These are phyloP conservation scores for Penicillium expansum DNA, from an alignment of 2,329 filamentous ascomycete genomes.

Conservation along the genomic window DNA sequence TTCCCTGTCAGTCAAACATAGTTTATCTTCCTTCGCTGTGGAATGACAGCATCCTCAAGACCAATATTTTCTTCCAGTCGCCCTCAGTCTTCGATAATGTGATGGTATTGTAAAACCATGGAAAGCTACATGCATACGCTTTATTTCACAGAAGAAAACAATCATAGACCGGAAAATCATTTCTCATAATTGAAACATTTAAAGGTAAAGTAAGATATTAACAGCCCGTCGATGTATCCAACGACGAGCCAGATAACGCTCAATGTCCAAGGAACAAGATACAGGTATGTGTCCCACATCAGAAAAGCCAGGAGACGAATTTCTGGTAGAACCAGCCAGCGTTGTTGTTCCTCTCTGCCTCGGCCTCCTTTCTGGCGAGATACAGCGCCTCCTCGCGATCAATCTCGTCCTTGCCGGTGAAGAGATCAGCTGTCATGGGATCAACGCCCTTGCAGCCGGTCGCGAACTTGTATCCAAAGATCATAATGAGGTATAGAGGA, in stretches of 20 bases:
- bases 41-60: no score
- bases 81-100: no score
- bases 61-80: no score
- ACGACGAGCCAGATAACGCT: not conserved
- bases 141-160: not conserved
- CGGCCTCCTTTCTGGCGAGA: conserved; percentile 54
- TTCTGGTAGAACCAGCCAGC: conserved; percentile 56
- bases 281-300: not conserved
- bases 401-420: conserved; percentile 69
- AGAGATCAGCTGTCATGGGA: conserved; percentile 64
- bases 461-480: conserved; percentile 65
- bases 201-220: not conserved
- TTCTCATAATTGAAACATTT: not conserved
- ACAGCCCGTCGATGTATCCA: not conserved
- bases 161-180: not conserved
- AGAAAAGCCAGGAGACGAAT: conserved; percentile 63
- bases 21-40: no score
- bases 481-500: conserved; percentile 67
- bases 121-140: not conserved
- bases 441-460: conserved; percentile 56
- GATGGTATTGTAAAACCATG: no score
- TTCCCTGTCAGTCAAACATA: no score
- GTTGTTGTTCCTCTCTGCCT: conserved; percentile 34
- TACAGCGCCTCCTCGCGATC: conserved; percentile 71
- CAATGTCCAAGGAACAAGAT: not conserved